Base-by-base conservation (phyloP, 306 rosid species). In the Elaeagnus macrophylla region DNA sequence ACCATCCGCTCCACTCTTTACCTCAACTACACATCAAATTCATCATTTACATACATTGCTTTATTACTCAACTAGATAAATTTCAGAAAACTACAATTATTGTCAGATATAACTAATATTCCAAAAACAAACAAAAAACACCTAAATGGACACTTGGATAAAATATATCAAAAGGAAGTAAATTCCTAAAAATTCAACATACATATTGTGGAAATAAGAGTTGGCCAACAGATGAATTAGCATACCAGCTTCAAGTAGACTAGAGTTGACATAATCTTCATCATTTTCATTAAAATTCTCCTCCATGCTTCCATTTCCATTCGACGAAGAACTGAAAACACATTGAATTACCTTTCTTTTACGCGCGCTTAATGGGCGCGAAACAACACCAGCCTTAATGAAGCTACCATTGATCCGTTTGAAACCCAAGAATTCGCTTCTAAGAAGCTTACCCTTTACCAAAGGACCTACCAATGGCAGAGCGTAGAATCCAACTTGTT, bases 1-100 rank as follows among this genome's bases (percentile, higher is more conserved):
- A 64, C 96, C 99, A 67, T 87, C 99, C 12, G 72, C 72, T 55
- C 95, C 99, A 70, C 99, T 91, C 84, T 82, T 91, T 85, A 91
- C 99, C 86, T 91, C 99, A 77, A 91, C 99, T 91, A 54, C 48
- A 76, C 53, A 52, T 55, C 61, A 75, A 37, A 67, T 61, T 16
- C 52, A 69, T 57, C 45, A 15, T 6, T 39, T 7, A 61, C 14
- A 58, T 65, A 17, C 7, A 67, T 62, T 13, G 58, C 15, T 39
- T 18, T 40, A 16, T 41, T 43, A 53, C 10, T 10, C 7, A 16
- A 35, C 7, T 18, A 14, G 8, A 45, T 45, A 45, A n/a, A 15
- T n/a, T 12, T 13, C 15, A 12, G 8, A 45, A 45, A 45, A 8
- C 49, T 45, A n/a, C 8, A 60, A 37, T 20, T 15, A 5, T 0